Evolutionary conservation across 2,329 filamentous ascomycete species (phyloP).

Genomic region (Fusarium albidum): DNA sequence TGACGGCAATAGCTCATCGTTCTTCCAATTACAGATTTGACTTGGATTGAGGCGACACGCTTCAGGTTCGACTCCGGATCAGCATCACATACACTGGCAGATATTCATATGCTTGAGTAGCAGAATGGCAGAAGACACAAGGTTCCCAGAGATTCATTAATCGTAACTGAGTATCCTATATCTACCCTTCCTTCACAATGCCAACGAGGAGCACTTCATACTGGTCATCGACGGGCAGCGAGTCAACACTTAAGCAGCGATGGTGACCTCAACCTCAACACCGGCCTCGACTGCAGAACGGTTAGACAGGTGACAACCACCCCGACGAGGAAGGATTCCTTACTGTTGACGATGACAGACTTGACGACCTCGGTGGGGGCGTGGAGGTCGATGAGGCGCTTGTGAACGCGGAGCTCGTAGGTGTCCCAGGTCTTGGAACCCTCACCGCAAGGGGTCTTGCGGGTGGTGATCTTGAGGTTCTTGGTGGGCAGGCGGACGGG

Average conservation of each 20-base stretch:
- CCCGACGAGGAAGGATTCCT: not conserved
- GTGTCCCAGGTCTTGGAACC: conserved; percentile 99
- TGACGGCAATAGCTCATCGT: too few species aligned
- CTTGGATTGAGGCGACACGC: too few species aligned
- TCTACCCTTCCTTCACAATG: conserved; percentile 36
- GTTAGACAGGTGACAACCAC: conserved; percentile 14
- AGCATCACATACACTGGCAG: too few species aligned
- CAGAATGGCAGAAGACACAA: conserved; percentile 31
- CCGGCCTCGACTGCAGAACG: conserved; percentile 72
- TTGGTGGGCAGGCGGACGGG: conserved; percentile 98
- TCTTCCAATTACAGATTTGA: too few species aligned
- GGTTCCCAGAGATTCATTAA: conserved; percentile 35
- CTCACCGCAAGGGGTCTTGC: conserved; percentile 99
- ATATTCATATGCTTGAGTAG: conserved; percentile 7
- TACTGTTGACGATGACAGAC: conserved; percentile 91
- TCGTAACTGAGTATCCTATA: conserved; percentile 32
- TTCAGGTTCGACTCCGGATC: too few species aligned
- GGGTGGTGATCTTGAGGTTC: conserved; percentile 94
- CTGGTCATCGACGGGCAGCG: conserved; percentile 12
- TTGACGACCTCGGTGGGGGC: conserved; percentile 98
- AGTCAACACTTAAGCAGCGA: conserved; percentile 65
- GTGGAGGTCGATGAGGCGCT: conserved; percentile 96
- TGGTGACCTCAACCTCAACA: conserved; percentile 93
- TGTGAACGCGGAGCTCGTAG: conserved; percentile 99
- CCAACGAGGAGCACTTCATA: conserved; percentile 15